Conservation (phyloP, 2,329 filamentous ascomycete genomes). For the Cladophialophora exuberans region DNA sequence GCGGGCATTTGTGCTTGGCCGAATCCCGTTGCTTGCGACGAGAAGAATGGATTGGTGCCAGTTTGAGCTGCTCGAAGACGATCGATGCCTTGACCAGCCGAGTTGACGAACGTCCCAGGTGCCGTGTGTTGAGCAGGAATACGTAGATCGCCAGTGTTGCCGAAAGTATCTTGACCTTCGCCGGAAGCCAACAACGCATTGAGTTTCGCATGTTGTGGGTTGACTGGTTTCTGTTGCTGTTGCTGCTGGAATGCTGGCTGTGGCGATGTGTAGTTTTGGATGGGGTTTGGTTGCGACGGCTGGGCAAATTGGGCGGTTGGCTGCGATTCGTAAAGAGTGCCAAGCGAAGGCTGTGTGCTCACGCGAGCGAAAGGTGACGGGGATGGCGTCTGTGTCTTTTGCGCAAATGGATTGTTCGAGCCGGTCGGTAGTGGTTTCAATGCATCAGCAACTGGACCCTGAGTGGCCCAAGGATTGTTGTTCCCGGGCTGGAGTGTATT, state of each 20-base stretch:
- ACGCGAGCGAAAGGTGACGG: constrained; percentile 62
- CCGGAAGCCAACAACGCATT: constrained; percentile 84
- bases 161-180: constrained; percentile 95
- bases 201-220: constrained; percentile 71
- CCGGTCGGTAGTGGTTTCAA: constrained; percentile 85
- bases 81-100: constrained; percentile 78
- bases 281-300: constrained; percentile 58
- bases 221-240: constrained; percentile 41
- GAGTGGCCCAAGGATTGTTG: constrained; percentile 90
- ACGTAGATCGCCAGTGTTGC: constrained; percentile 93
- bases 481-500: constrained; percentile 72
- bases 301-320: constrained; percentile 63
- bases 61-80: constrained; percentile 69
- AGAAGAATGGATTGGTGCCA: constrained; percentile 87
- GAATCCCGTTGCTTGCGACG: constrained; percentile 75
- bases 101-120: constrained; percentile 95
- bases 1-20: constrained; percentile 48
- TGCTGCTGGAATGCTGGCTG: constrained; percentile 50
- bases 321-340: constrained; percentile 81
- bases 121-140: constrained; percentile 97
- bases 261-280: constrained; percentile 51
- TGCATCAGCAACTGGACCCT: constrained; percentile 61
- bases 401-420: constrained; percentile 95
- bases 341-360: constrained; percentile 70
- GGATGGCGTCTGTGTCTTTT: constrained; percentile 27